Evolutionary conservation across 2,329 filamentous ascomycete genomes (phyloP).

Genomic region (Neofusicoccum ribis): DNA sequence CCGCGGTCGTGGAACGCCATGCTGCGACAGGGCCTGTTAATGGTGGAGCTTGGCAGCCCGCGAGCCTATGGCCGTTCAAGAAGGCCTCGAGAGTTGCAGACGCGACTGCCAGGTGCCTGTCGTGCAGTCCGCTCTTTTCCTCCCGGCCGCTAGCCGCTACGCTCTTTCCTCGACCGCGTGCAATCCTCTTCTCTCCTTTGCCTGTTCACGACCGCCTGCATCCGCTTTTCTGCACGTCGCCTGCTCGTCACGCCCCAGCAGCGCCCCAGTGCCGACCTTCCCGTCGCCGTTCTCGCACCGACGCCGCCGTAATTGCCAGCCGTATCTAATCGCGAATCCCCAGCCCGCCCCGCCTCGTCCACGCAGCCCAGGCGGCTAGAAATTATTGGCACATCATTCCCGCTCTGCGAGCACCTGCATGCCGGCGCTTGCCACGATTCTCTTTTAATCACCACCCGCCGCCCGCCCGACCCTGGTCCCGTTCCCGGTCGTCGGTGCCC

Average conservation of each 20-base stretch:
- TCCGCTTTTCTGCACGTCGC: not conserved
- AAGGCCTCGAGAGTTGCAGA: constrained; percentile 13
- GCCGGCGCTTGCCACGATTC: constrained; percentile 11
- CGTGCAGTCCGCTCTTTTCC: constrained; percentile 16
- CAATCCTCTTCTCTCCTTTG: not conserved
- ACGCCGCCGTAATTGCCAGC: constrained; percentile 13
- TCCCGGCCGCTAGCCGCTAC: constrained; percentile 13
- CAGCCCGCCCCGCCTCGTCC: constrained; percentile 12
- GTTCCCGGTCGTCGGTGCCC: not conserved
- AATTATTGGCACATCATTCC: constrained; percentile 5
- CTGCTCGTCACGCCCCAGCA: not conserved
- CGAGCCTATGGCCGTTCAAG: constrained; percentile 13
- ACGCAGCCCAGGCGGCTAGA: constrained; percentile 12
- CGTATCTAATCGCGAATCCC: constrained; percentile 15
- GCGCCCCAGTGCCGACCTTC: not conserved
- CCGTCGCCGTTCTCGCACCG: not conserved
- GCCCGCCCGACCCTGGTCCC: not conserved
- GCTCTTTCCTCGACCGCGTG: constrained; percentile 3
- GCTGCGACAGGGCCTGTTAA: constrained; percentile 16
- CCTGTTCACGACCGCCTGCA: not conserved
- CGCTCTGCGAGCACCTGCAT: constrained; percentile 18
- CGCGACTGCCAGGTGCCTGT: constrained; percentile 11
- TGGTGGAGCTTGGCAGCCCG: constrained; percentile 2
- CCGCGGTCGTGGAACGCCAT: constrained; percentile 19
- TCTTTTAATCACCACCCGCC: constrained; percentile 8